phyloP scores from a whole-genome alignment of 805 yeast genomes.

The Scheffersomyces coipomensis region DNA sequence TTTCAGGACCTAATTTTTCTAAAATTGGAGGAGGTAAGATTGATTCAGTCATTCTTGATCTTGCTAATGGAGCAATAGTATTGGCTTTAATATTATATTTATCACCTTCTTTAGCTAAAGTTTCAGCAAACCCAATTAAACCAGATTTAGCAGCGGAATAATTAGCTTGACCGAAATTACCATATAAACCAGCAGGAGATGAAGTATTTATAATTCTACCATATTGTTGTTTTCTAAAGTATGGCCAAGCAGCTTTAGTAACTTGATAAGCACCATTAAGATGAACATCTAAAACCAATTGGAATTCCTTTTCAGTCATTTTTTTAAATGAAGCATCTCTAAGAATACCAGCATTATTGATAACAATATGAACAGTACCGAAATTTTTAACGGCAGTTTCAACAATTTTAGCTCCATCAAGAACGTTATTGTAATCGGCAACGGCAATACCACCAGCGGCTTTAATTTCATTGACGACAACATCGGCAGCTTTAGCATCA shows the following conservation, averaged over 20 bases:
- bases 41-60: slow-evolving; percentile 93
- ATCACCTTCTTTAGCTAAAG: slow-evolving; percentile 91
- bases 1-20: slow-evolving; percentile 79
- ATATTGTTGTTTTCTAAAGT: slow-evolving; percentile 76
- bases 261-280: slow-evolving; percentile 84
- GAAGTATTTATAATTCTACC: slow-evolving; percentile 94
- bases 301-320: slow-evolving; percentile 79
- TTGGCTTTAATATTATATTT: slow-evolving; percentile 82
- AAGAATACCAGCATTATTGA: slow-evolving; percentile 94
- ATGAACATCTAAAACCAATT: slow-evolving; percentile 81
- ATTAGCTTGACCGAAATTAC: slow-evolving; percentile 95
- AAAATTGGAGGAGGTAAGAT: slow-evolving; percentile 83
- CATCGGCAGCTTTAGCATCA: slow-evolving; percentile 75
- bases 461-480: slow-evolving; percentile 82
- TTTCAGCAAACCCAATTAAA: slow-evolving; percentile 87
- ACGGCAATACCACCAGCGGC: slow-evolving; percentile 81
- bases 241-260: slow-evolving; percentile 90
- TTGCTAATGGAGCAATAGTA: slow-evolving; percentile 91
- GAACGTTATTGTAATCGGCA: slow-evolving; percentile 90
- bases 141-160: slow-evolving; percentile 93
- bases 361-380: slow-evolving; percentile 84
- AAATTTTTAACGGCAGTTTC: slow-evolving; percentile 82
- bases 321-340: slow-evolving; percentile 86
- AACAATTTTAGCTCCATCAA: slow-evolving; percentile 79
- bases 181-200: slow-evolving; percentile 95